Evolutionary conservation across 768 basidiomycete genomes (phyloP), one percentile per base, ranked within the genome.

Genomic region (Basidioascus undulatus): DNA sequence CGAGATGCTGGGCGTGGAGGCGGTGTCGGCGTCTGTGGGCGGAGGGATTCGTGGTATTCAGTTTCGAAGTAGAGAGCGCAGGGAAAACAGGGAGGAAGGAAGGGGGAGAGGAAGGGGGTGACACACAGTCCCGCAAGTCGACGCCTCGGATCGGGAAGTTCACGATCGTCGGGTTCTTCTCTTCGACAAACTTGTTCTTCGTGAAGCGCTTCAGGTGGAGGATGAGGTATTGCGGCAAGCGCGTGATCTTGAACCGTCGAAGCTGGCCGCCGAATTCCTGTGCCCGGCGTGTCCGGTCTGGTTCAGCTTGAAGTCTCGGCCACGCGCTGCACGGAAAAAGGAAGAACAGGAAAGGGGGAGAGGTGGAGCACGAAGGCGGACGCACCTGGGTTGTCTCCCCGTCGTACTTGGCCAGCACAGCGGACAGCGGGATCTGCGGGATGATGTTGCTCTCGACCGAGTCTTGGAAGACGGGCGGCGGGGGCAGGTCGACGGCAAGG

Each of bases 141-240:
- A 96, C 68, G 4, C 89, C 87, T 43, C 79, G 70, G 20, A 94
- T 64, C 3, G 89, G 89, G 53, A 92, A 98, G 55, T 89, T 98
- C 49, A 98, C 80, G 45, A 98, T 87, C 1, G 92, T 98, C 7
- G 89, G 89, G 53, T 98, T 98, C 60, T 92, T 92, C 59, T 98
- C 92, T 58, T 94, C 89, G 6, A 94, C 86, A 51, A 96, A 94
- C 39, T 67, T 67, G 57, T 96, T 98, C 57, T 81, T 92, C 19
- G 82, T 86, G 61, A 96, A 98, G 30, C 92, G 72, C 57, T 87
- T 96, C 66, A 77, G 87, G 56, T 89, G 81, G 16, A 94, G 63
- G 51, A 96, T 78, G 52, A 98, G 74, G 55, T 92, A 94, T 37
- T 68, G 80, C 30, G 92, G 92, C 45, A 98, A 63, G 28, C 68